Percentiles rank a stretch among this genome's conserved stretches.
Evolutionary conservation across 257 asterid species (phyloP).

Genomic region (Nicotiana knightiana): DNA sequence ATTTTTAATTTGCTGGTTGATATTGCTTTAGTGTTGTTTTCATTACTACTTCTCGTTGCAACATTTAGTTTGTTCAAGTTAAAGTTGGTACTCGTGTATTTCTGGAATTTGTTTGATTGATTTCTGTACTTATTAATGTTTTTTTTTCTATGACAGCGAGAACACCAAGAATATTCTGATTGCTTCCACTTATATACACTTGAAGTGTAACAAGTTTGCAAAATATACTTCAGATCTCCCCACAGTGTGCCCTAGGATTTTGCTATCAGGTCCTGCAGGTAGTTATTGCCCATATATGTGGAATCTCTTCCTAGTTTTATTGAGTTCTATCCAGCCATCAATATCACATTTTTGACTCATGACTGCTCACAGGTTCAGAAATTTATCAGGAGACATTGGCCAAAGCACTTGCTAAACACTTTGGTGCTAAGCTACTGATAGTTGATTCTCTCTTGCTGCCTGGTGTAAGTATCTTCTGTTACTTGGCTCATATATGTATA

Average conservation of each 20-base stretch:
- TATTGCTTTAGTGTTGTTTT: neutral
- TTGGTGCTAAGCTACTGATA: slow-evolving; percentile 54
- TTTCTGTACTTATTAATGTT: neutral
- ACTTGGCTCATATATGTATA: neutral
- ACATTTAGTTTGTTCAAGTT: neutral
- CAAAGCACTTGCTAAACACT: slow-evolving; percentile 71
- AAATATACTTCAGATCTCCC: slow-evolving; percentile 63
- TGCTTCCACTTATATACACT: slow-evolving; percentile 67
- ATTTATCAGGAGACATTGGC: slow-evolving; percentile 76
- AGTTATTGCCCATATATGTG: neutral
- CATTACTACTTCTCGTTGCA: neutral
- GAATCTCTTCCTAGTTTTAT: neutral
- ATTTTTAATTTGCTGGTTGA: neutral
- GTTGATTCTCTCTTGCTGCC: slow-evolving; percentile 63
- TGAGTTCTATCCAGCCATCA: neutral
- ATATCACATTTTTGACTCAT: neutral
- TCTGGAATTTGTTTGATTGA: neutral
- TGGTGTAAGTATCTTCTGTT: slow-evolving; percentile 48
- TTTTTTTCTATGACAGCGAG: slow-evolving; percentile 42
- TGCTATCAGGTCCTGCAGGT: slow-evolving; percentile 92
- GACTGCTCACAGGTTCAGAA: slow-evolving; percentile 58
- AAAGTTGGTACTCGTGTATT: neutral
- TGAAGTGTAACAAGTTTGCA: slow-evolving; percentile 46
- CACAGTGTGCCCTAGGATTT: slow-evolving; percentile 67
- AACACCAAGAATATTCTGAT: slow-evolving; percentile 70